phyloP scores from a whole-genome alignment of 345 rosid species.

The Aquilaria malaccensis region DNA sequence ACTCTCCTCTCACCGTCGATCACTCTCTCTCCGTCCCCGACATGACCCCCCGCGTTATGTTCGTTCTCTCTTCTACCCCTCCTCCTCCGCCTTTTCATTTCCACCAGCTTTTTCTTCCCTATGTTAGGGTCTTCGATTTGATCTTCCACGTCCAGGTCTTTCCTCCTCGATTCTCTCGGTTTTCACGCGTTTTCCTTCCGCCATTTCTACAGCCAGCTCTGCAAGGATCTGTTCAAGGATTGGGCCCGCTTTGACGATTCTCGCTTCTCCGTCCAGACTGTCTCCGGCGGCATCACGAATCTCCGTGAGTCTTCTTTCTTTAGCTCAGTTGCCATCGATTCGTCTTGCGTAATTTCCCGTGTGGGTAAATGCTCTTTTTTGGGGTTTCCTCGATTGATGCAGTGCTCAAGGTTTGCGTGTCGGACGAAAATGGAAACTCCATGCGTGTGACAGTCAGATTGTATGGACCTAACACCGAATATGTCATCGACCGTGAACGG shows the following conservation, averaged over 20 bases:
- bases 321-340: not conserved
- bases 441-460: slow-evolving; percentile 66
- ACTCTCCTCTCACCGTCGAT: slow-evolving; percentile 44
- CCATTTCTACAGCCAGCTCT: slow-evolving; percentile 45
- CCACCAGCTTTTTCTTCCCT: not conserved
- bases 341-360: not conserved
- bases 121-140: not conserved
- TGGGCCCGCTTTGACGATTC: slow-evolving; percentile 71
- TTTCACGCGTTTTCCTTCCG: slow-evolving; percentile 10
- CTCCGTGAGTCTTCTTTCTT: slow-evolving; percentile 42
- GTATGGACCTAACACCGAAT: slow-evolving; percentile 91
- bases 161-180: not conserved
- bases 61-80: slow-evolving; percentile 14
- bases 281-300: slow-evolving; percentile 96
- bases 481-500: slow-evolving; percentile 73
- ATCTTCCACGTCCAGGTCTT: not conserved
- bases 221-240: slow-evolving; percentile 76
- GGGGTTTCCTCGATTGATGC: slow-evolving; percentile 14
- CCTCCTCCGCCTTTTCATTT: not conserved
- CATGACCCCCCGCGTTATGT: slow-evolving; percentile 68
- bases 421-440: slow-evolving; percentile 47
- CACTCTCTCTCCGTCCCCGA: slow-evolving; percentile 48
- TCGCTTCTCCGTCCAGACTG: slow-evolving; percentile 57
- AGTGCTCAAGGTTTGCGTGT: slow-evolving; percentile 85
- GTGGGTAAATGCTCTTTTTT: slow-evolving; percentile 1